Conservation (phyloP, 306 rosid genomes). For the Rosa chinensis region DNA sequence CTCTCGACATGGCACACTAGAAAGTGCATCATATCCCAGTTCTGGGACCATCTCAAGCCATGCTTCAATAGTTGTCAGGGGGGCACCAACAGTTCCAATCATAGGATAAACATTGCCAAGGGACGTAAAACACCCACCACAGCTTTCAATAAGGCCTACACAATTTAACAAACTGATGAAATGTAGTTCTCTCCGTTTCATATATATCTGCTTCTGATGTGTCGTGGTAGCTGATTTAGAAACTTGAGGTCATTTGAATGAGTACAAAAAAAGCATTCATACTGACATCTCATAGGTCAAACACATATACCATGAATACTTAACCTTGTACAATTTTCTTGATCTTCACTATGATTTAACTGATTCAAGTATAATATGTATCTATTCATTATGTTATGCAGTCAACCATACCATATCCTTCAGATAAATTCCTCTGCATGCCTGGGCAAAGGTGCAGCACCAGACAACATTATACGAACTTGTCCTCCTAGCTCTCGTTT, state of each 20-base stretch:
- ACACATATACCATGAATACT: not conserved
- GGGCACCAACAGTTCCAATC: constrained; percentile 81
- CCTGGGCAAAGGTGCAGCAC: no score
- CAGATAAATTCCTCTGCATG: no score
- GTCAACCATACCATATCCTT: no score
- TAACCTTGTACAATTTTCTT: not conserved
- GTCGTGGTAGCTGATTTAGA: no score
- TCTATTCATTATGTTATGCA: no score
- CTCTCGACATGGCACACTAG: constrained; percentile 69
- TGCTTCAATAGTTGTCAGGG: constrained; percentile 76
- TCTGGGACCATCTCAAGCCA: constrained; percentile 79
- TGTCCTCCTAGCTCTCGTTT: no score
- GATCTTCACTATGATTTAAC: not conserved
- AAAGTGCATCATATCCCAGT: constrained; percentile 76
- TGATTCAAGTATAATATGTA: no score
- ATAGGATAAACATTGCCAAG: constrained; percentile 67
- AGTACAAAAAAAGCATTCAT: not conserved
- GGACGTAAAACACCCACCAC: constrained; percentile 80
- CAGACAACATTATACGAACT: no score
- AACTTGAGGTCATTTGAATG: not conserved
- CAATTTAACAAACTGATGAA: constrained; percentile 3
- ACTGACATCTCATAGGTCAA: not conserved
- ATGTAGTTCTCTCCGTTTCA: not conserved
- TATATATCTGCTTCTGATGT: not conserved
- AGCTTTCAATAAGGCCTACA: constrained; percentile 85